phyloP scores from a whole-genome alignment of 805 yeast genomes.

The Lachancea waltii region DNA sequence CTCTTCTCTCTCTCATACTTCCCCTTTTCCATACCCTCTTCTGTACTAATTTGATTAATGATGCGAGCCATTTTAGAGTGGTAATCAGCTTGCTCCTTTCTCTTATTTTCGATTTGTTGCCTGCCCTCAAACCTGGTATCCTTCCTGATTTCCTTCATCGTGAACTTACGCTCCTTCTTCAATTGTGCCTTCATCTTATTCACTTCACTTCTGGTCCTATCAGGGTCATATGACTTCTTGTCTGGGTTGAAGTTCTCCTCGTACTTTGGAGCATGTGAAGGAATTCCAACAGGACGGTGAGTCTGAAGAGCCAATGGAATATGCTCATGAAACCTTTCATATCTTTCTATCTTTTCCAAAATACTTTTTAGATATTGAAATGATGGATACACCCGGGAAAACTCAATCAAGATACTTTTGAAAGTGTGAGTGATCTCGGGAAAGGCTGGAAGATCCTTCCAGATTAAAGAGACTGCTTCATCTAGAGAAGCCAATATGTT shows the following conservation, averaged over 20 bases:
- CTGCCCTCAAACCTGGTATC: conserved; percentile 84
- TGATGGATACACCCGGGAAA: conserved; percentile 34
- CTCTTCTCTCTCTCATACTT: conserved; percentile 83
- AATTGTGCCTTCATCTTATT: conserved; percentile 75
- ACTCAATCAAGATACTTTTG: conserved; percentile 36
- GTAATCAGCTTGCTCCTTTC: conserved; percentile 65
- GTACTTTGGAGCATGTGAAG: conserved; percentile 81
- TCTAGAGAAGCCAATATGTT: conserved; percentile 32
- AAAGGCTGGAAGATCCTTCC: conserved; percentile 60
- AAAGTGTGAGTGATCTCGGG: conserved; percentile 52
- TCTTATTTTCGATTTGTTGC: conserved; percentile 74
- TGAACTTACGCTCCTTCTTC: conserved; percentile 86
- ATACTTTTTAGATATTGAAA: conserved; percentile 32
- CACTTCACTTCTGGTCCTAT: conserved; percentile 74
- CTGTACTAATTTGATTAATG: conserved; percentile 80
- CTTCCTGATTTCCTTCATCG: conserved; percentile 83
- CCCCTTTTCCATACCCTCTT: conserved; percentile 93
- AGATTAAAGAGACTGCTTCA: conserved; percentile 33
- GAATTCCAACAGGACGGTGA: conserved; percentile 79
- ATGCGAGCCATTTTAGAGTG: conserved; percentile 86
- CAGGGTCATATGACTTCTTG: conserved; percentile 82
- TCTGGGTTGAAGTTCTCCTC: conserved; percentile 96
- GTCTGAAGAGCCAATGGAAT: conserved; percentile 73
- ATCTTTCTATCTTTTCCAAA: conserved; percentile 41
- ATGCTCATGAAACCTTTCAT: conserved; percentile 48